Evolutionary conservation across 2,329 filamentous ascomycete genomes (phyloP), one percentile per base, ranked within the genome.

Genomic region (Ascomycota sp.): DNA sequence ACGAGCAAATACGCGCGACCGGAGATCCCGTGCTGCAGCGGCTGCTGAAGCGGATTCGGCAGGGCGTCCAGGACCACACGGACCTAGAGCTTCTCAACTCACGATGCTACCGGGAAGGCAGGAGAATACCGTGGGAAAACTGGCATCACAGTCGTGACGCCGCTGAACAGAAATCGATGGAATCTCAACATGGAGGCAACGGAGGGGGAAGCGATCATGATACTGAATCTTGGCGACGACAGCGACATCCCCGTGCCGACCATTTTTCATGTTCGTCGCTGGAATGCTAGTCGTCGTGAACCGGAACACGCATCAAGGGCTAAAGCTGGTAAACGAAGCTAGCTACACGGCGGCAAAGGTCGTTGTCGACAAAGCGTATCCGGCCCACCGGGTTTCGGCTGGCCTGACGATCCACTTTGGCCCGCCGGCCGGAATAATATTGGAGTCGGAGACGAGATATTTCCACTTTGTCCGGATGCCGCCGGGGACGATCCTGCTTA

Each of bases 1-100:
- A 30, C 23, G 29, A 30, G 23, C 29, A 30, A 12, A 24, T 29
- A 12, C 28, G 28, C 8, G 28, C 28, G 13, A 21, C 29, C 20
- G 30, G 30, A 8, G 24, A 31, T 20, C 24, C 25, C 17, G 24
- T 27, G 30, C 30, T 31, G 24, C 30, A 23, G 30, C 17, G 25
- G 25, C 30, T 31, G 23, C 25, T 34, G 20, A 28, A 8, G n/a
- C 32, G n/a, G n/a, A n/a, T n/a, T n/a, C n/a, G n/a, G n/a, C n/a
- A n/a, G n/a, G n/a, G n/a, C n/a, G n/a, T n/a, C n/a, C n/a, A n/a
- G n/a, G n/a, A n/a, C n/a, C n/a, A n/a, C n/a, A n/a, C n/a, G n/a
- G n/a, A n/a, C n/a, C n/a, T n/a, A n/a, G n/a, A n/a, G n/a, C n/a
- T n/a, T n/a, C n/a, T n/a, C n/a, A n/a, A n/a, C n/a, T n/a, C n/a